Percentiles rank a stretch among this genome's conserved stretches.
Evolutionary conservation across 306 rosid species (phyloP).

Genomic region (Cucurbita ficifolia): DNA sequence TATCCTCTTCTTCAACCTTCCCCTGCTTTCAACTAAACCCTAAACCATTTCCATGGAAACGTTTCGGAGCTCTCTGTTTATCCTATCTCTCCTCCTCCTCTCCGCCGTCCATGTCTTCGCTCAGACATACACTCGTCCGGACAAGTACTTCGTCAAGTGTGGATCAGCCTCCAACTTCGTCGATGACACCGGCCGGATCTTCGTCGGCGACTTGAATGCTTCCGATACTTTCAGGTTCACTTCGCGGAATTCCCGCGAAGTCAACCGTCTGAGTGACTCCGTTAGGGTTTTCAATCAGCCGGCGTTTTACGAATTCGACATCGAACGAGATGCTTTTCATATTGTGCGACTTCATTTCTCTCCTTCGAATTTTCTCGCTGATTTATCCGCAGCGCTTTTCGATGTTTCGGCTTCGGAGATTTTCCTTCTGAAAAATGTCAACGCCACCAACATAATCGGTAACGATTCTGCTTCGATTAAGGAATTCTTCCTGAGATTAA

Average conservation of each 20-base stretch:
- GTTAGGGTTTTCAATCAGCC: constrained; percentile 18
- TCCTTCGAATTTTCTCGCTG: constrained; percentile 13
- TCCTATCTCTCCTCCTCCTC: neutral
- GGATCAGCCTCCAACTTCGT: neutral
- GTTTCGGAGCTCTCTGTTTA: neutral
- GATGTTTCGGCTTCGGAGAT: constrained; percentile 20
- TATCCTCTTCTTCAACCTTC: no score
- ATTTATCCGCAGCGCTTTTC: constrained; percentile 19
- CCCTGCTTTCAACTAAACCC: neutral
- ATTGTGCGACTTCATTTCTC: constrained; percentile 37
- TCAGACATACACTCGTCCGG: neutral
- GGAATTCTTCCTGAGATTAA: constrained; percentile 20
- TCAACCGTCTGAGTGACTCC: neutral
- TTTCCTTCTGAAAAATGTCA: constrained; percentile 20
- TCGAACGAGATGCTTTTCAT: constrained; percentile 1
- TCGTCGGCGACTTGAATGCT: constrained; percentile 18
- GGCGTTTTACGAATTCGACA: constrained; percentile 16
- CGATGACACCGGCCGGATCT: neutral
- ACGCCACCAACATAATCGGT: neutral
- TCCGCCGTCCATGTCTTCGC: neutral
- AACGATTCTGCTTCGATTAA: constrained; percentile 3
- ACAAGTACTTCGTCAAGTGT: neutral
- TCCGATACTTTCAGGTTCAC: neutral
- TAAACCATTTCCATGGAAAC: neutral
- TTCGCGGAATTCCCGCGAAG: neutral